Base-by-base conservation (phyloP, 805 yeast species). In the Lachancea quebecensis region DNA sequence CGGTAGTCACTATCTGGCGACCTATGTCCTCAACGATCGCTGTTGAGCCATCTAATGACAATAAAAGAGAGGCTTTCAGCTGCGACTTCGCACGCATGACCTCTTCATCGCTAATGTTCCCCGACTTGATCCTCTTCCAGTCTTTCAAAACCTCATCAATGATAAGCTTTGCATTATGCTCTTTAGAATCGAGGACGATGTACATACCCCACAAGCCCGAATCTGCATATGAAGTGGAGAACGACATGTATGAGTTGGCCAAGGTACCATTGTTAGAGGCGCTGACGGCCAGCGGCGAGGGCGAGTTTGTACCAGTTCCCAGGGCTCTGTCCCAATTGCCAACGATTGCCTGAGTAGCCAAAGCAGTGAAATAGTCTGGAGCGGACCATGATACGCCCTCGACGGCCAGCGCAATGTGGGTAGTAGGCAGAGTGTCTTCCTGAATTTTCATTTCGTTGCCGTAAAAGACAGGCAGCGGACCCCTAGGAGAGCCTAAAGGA, bases 311-410 rank as follows among this genome's bases (percentile, higher is more conserved):
- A 32, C 91, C 93, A 10, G 85, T 72, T 31, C 96, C 95, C 48
- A 84, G 69, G 6, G 96, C 82, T 60, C 99, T 80, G 66, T 93
- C 98, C 98, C 98, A 93, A 58, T 89, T 86, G 33, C 99, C 99
- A 38, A 93, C 83, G 47, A 93, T 84, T 10, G 98, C 96, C 70
- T 93, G 97, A 6, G 97, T 95, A 1, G 91, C 95, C 34, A 95
- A 75, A 0, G 96, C 96, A 15, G 95, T 84, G 72, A 89, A 90
- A 69, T 90, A 93, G 64, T 93, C 97, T 10, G 95, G 88, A 2
- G 93, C 87, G 32, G 85, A 83, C 99, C 99, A 93, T 33, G 96
- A 83, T 18, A 90, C 96, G 56, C 99, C 98, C 71, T 93, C 98
- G n/a, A 93, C 82, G 10, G 96, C 93, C 43, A 93, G 69, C 4